phyloP scores from a whole-genome alignment of 371 early-diverging fungal species.

The Polyrhizophydium stewartii region DNA sequence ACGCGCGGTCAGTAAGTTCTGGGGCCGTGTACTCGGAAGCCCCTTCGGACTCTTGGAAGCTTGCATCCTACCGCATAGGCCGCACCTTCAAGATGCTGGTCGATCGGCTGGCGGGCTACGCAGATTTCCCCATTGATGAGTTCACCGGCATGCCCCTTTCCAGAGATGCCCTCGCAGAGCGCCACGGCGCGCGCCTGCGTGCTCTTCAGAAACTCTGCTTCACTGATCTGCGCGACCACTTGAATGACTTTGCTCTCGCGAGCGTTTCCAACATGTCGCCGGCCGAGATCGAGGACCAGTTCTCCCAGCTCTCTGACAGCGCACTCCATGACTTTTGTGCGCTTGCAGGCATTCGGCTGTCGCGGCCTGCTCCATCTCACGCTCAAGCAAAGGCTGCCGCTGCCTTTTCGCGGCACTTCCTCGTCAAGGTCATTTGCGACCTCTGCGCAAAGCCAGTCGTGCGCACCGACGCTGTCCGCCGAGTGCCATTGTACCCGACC shows the following conservation, averaged over 20 bases:
- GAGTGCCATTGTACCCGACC: constrained; percentile 75
- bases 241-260: constrained; percentile 71
- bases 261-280: constrained; percentile 64
- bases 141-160: constrained; percentile 72
- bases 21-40: neutral
- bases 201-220: constrained; percentile 72
- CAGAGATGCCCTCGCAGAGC: constrained; percentile 57
- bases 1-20: constrained; percentile 2
- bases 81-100: constrained; percentile 57
- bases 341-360: constrained; percentile 49
- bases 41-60: neutral
- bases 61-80: neutral
- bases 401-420: constrained; percentile 13
- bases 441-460: constrained; percentile 60
- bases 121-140: constrained; percentile 78
- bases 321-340: constrained; percentile 53
- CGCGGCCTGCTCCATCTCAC: neutral
- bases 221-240: constrained; percentile 53
- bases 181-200: constrained; percentile 55
- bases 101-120: constrained; percentile 60
- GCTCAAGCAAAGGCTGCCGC: neutral
- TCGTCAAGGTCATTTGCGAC: constrained; percentile 48
- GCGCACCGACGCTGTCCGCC: constrained; percentile 66
- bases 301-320: constrained; percentile 45
- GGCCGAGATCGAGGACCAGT: constrained; percentile 51